Percentiles rank a stretch among this genome's conserved stretches.
These are phyloP conservation scores for Aspergillus hancockii DNA, from an alignment of 495 filamentous ascomycete species.

Conservation along the genomic window DNA sequence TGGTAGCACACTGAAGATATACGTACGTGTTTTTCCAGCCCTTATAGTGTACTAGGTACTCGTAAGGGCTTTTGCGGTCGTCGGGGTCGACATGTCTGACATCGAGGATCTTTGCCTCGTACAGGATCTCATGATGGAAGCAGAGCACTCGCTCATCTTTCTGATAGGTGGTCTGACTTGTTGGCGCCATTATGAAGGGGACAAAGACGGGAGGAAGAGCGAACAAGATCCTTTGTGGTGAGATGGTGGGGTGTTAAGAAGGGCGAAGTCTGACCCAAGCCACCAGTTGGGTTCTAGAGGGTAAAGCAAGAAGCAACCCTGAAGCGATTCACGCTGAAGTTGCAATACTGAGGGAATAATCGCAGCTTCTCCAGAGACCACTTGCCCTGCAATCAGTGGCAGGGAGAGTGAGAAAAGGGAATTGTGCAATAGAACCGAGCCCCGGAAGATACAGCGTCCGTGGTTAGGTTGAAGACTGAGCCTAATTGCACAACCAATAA, in stretches of 20 bases:
- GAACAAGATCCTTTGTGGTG: neutral
- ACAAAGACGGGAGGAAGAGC: constrained; percentile 6
- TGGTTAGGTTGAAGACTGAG: neutral
- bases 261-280: neutral
- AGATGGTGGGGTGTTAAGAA: neutral
- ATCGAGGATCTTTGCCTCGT: constrained; percentile 94
- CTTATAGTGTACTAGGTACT: constrained; percentile 96
- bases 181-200: constrained; percentile 57
- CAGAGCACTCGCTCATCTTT: constrained; percentile 95
- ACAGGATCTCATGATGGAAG: constrained; percentile 94
- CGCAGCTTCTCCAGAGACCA: neutral
- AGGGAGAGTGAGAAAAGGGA: neutral
- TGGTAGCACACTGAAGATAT: constrained; percentile 4
- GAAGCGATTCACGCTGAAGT: neutral
- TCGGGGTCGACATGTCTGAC: constrained; percentile 60
- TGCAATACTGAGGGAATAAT: neutral
- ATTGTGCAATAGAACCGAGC: neutral
- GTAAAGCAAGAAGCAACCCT: constrained; percentile 4
- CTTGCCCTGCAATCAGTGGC: neutral
- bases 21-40: constrained; percentile 97
- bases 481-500: neutral
- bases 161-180: constrained; percentile 61
- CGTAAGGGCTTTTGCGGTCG: constrained; percentile 72
- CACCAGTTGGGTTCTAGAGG: neutral
- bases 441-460: neutral